Evolutionary conservation across 2,329 filamentous ascomycete genomes (phyloP).

Genomic region (Fusarium brachygibbosum): DNA sequence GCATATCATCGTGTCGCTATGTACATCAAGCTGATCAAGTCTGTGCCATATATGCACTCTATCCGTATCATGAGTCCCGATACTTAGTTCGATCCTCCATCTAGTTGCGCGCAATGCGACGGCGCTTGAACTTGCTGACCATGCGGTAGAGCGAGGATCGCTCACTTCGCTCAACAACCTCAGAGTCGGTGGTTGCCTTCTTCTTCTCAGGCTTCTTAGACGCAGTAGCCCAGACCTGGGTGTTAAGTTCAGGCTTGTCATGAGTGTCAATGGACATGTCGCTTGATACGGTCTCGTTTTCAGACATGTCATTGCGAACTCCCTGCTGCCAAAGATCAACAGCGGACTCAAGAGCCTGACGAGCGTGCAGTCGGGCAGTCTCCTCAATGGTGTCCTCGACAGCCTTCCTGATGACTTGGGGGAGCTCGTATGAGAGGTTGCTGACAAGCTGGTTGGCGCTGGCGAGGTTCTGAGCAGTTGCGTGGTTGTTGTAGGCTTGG

Average conservation of each 20-base stretch:
- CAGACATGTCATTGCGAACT: background rate
- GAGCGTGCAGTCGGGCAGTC: slow-evolving; percentile 41
- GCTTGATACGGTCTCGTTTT: background rate
- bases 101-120: slow-evolving; percentile 10
- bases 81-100: background rate
- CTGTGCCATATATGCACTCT: background rate
- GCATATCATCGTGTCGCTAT: background rate
- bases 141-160: slow-evolving; percentile 30
- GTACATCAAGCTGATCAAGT: slow-evolving; percentile 14
- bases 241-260: slow-evolving; percentile 27
- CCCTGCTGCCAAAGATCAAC: slow-evolving; percentile 2
- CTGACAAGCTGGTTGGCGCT: slow-evolving; percentile 35
- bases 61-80: background rate
- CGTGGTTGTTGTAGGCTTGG: slow-evolving; percentile 35
- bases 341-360: background rate
- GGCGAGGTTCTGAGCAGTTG: slow-evolving; percentile 44
- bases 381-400: slow-evolving; percentile 43
- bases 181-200: background rate
- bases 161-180: slow-evolving; percentile 5
- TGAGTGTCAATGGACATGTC: background rate
- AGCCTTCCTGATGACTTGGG: slow-evolving; percentile 45
- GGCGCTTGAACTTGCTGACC: slow-evolving; percentile 33
- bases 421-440: slow-evolving; percentile 49
- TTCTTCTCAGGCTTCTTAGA: slow-evolving; percentile 1
- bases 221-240: background rate